Percentiles rank a stretch among this genome's conserved stretches.
Conservation (phyloP, 345 rosid species). For the Pugionium cornutum region DNA sequence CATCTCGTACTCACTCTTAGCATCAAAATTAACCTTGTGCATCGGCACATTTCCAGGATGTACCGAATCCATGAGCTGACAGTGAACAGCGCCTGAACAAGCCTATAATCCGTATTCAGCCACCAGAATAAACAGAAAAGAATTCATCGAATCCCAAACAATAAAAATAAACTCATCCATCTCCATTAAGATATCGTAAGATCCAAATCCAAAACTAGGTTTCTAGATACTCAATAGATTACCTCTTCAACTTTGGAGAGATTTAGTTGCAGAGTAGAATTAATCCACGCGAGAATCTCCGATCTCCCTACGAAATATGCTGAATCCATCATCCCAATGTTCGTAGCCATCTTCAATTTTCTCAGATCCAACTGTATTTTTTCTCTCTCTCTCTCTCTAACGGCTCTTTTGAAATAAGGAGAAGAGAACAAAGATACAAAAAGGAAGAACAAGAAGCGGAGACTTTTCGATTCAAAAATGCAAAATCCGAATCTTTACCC, state of each 20-base stretch:
- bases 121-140: not conserved
- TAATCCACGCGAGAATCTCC: constrained; percentile 94
- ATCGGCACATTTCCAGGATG: constrained; percentile 93
- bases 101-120: constrained; percentile 52
- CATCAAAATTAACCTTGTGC: constrained; percentile 39
- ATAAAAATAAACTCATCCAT: too few species aligned
- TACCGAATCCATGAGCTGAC: constrained; percentile 85
- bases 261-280: constrained; percentile 79
- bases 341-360: constrained; percentile 56
- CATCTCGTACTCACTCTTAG: too few species aligned
- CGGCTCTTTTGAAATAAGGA: constrained; percentile 43
- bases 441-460: constrained; percentile 32
- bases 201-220: not conserved
- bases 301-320: constrained; percentile 97
- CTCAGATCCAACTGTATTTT: constrained; percentile 20
- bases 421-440: constrained; percentile 51
- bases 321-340: constrained; percentile 88
- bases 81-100: constrained; percentile 86
- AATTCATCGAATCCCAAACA: too few species aligned
- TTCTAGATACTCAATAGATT: not conserved
- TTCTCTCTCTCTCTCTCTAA: not conserved
- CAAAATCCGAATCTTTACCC: constrained; percentile 25
- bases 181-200: not conserved
- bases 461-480: constrained; percentile 41
- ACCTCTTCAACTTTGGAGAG: constrained; percentile 99